Base-by-base conservation (phyloP, 768 basidiomycete species). In the Kondoa malvinella region DNA sequence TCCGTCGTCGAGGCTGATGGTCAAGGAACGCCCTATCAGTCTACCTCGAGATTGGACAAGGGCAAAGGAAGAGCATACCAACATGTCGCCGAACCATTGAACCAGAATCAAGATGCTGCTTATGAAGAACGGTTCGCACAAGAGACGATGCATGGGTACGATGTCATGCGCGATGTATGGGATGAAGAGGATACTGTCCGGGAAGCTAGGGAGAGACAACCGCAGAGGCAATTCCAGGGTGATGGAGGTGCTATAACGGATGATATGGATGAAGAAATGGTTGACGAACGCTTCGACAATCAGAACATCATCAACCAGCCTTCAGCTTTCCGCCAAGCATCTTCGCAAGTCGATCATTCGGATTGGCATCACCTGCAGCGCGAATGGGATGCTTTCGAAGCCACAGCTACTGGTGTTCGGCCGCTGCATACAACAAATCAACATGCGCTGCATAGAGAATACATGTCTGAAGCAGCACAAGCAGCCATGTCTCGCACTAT, bases 321-420 rank as follows among this genome's bases (percentile, higher is more conserved):
- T 59, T 14, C 57, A 3, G 50, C 58, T 34, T 50, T 57, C 67
- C 33, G 34, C 25, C 65, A 40, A 68, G 29, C n/a, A 26, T 64
- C 29, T 27, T 26, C 26, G 63, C 30, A 31, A 64, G 59, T 26
- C 32, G 70, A 72, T 70, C 67, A 59, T 74, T 77, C 70, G 71
- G 80, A 80, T 64, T 92, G 89, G 89, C 81, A 83, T 70, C 76
- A 77, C 32, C 76, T 94, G 69, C 88, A 90, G 76, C 76, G 78
- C 14, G 85, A 86, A 68, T 92, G 89, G 89, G 89, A 92, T 72
- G 78, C 78, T 2, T 88, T 87, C 67, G 89, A 90, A 75, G 87
- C 87, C 0, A 87, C 85, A 3, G 75, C 83, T 0, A 76, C 81
- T 0, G 88, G 87, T 0, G 81, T 90, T 66, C 81, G 79, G 71